Percentiles rank a stretch among this genome's conserved stretches.
These are phyloP conservation scores for Nemania diffusa DNA, from an alignment of 2,329 filamentous ascomycete species.

Conservation along the genomic window DNA sequence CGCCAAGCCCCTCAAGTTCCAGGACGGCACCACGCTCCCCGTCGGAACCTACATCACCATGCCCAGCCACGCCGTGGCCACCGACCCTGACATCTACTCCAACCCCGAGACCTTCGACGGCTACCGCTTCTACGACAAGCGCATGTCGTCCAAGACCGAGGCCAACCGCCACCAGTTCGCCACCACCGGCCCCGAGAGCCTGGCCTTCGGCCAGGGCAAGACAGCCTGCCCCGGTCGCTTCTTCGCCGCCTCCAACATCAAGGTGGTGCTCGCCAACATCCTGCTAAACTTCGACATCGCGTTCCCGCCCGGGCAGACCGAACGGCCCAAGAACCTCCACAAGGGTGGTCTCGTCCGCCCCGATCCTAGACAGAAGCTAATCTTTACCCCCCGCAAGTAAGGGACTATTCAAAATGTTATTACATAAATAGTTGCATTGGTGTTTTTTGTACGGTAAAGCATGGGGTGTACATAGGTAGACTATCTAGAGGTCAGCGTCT, in stretches of 20 bases:
- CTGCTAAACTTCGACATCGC: constrained; percentile 36
- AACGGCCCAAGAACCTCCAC: constrained; percentile 36
- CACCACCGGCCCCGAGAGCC: constrained; percentile 34
- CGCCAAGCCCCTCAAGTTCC: constrained; percentile 28
- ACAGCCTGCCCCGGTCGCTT: constrained; percentile 37
- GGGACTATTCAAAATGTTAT: constrained; percentile 13
- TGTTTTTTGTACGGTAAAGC: constrained; percentile 19
- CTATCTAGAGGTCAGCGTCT: constrained; percentile 31
- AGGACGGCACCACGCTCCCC: constrained; percentile 34
- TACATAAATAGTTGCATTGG: constrained; percentile 31
- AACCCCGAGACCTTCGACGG: constrained; percentile 38
- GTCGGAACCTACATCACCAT: constrained; percentile 38
- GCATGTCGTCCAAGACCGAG: constrained; percentile 36
- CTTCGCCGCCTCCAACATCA: constrained; percentile 39
- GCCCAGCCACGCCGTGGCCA: constrained; percentile 35
- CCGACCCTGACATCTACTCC: constrained; percentile 36
- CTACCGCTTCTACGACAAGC: constrained; percentile 36
- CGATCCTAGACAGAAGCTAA: constrained; percentile 34
- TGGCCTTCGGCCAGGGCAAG: constrained; percentile 39
- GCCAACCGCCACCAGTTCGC: constrained; percentile 39
- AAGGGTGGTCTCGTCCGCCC: constrained; percentile 38
- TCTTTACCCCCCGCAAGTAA: constrained; percentile 36
- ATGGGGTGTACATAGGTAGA: constrained; percentile 28
- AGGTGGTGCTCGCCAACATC: constrained; percentile 36
- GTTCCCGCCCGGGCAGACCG: constrained; percentile 36